These are phyloP conservation scores for Noccaea bulbosa DNA, from an alignment of 345 rosid species.

Conservation along the genomic window DNA sequence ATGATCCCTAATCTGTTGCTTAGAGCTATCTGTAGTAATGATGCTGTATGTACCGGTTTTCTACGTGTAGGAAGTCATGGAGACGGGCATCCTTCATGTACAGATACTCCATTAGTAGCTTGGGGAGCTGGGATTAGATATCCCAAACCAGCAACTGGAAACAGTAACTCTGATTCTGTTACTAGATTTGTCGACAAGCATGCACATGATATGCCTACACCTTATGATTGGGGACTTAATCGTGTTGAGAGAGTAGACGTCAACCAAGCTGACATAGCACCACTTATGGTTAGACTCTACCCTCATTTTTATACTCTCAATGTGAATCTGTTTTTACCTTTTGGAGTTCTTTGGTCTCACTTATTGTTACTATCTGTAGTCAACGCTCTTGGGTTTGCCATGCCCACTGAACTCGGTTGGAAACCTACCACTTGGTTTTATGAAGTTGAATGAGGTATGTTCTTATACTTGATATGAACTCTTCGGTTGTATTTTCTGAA, in stretches of 20 bases:
- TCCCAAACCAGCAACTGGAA: slow-evolving; percentile 57
- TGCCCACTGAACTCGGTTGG: slow-evolving; percentile 95
- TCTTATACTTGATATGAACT: slow-evolving; percentile 1
- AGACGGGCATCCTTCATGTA: slow-evolving; percentile 91
- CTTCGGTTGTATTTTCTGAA: slow-evolving; percentile 20
- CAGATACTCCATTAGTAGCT: slow-evolving; percentile 95
- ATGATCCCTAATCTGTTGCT: slow-evolving; percentile 15
- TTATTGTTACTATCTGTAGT: slow-evolving; percentile 52
- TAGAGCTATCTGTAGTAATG: slow-evolving; percentile 35
- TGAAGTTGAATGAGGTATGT: slow-evolving; percentile 75
- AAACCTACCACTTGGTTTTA: slow-evolving; percentile 83
- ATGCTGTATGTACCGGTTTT: slow-evolving; percentile 2
- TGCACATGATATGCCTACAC: slow-evolving; percentile 83
- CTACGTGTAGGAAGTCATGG: slow-evolving; percentile 79
- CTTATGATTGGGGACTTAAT: slow-evolving; percentile 77
- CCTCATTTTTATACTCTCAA: slow-evolving; percentile 9
- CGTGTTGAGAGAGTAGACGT: slow-evolving; percentile 91
- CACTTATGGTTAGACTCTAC: slow-evolving; percentile 69
- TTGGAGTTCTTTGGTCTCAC: slow-evolving; percentile 23
- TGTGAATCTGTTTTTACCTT: not conserved
- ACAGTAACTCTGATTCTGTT: slow-evolving; percentile 59
- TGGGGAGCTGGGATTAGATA: slow-evolving; percentile 94
- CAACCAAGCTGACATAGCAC: slow-evolving; percentile 97
- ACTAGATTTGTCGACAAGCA: slow-evolving; percentile 81
- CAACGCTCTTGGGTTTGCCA: slow-evolving; percentile 89